Conservation (phyloP, 805 yeast species). For the Yarrowia bubula region DNA sequence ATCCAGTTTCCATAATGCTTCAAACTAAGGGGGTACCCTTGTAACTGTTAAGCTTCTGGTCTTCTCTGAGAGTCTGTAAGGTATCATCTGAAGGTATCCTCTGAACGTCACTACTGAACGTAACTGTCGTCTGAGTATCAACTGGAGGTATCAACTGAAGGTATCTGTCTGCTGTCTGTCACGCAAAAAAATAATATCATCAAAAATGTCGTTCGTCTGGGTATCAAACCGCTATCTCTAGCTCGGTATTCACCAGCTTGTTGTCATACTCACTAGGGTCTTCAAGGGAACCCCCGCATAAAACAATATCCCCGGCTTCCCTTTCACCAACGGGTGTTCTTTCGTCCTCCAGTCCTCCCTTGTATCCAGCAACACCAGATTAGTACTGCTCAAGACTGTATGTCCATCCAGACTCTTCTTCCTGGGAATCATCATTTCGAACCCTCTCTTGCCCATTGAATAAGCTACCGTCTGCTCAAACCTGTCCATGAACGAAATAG, state of each 20-base stretch:
- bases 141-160: too few relatives aligned
- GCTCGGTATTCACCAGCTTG: too few relatives aligned
- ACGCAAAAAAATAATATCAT: too few relatives aligned
- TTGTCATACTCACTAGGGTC: conserved; percentile 1
- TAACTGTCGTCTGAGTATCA: too few relatives aligned
- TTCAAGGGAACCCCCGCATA: conserved; percentile 9
- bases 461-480: conserved; percentile 11
- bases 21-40: too few relatives aligned
- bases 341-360: not conserved
- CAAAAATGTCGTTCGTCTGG: not conserved
- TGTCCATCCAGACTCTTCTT: not conserved
- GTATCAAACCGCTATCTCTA: not conserved
- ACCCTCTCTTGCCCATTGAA: not conserved
- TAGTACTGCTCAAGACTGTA: not conserved
- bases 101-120: too few relatives aligned
- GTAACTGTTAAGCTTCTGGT: too few relatives aligned
- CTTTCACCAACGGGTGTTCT: not conserved
- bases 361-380: not conserved
- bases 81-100: too few relatives aligned
- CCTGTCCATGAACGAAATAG: conserved; percentile 7
- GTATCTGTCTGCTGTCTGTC: too few relatives aligned
- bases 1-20: too few relatives aligned
- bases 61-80: too few relatives aligned
- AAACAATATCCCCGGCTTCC: not conserved
- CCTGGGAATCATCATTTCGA: not conserved